Percentiles rank a stretch among this genome's conserved stretches.
These are phyloP conservation scores for Termitomyces sp. DNA, from an alignment of 768 basidiomycete genomes.

Conservation along the genomic window DNA sequence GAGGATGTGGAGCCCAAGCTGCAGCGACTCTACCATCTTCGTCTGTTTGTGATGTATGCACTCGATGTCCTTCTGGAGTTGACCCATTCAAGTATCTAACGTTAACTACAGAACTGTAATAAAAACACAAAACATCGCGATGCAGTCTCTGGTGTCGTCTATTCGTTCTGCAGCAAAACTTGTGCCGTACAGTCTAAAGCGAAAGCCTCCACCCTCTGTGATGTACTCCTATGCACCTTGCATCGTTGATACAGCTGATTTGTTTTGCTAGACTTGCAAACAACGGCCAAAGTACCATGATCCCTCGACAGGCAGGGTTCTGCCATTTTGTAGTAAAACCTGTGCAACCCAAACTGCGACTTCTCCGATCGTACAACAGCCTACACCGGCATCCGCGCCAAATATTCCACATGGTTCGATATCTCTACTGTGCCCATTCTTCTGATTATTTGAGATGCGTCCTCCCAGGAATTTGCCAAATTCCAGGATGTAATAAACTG, in stretches of 20 bases:
- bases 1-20: neutral
- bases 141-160: neutral
- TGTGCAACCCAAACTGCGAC: conserved; percentile 33
- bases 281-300: conserved; percentile 56
- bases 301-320: conserved; percentile 29
- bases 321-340: conserved; percentile 59
- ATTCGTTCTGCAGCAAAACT: neutral
- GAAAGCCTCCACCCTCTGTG: conserved; percentile 23
- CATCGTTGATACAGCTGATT: neutral
- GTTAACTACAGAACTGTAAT: neutral
- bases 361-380: neutral
- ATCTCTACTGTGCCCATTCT: neutral
- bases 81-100: neutral
- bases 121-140: neutral
- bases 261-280: conserved; percentile 43
- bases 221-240: conserved; percentile 29
- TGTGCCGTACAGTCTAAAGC: neutral
- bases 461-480: neutral
- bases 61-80: neutral
- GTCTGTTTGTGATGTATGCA: neutral
- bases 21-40: neutral
- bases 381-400: neutral
- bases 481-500: neutral
- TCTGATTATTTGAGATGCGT: neutral
- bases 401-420: neutral